phyloP scores from a whole-genome alignment of 176 grass and related monocot species.

The Zea mays region DNA sequence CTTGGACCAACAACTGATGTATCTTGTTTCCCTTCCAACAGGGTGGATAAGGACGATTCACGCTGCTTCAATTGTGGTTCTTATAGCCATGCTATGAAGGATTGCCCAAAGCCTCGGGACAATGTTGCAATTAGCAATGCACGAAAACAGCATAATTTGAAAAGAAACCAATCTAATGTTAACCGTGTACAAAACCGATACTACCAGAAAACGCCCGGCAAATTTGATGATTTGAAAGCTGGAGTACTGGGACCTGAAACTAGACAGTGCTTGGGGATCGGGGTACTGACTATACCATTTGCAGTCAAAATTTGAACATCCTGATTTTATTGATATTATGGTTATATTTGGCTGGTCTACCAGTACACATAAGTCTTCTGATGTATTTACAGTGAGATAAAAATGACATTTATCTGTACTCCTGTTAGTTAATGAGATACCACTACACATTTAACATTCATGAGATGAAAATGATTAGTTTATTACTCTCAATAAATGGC shows the following conservation, averaged over 20 bases:
- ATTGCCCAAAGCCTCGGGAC: slow-evolving; percentile 88
- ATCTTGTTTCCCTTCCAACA: slow-evolving; percentile 40
- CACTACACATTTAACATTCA: not conserved
- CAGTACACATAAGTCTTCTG: slow-evolving; percentile 1
- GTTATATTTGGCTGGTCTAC: slow-evolving; percentile 1
- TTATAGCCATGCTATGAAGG: slow-evolving; percentile 84
- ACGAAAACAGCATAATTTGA: slow-evolving; percentile 70
- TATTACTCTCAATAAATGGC: not conserved
- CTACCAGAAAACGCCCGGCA: slow-evolving; percentile 75
- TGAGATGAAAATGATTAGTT: slow-evolving; percentile 13
- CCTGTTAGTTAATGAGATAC: not conserved
- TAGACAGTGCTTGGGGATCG: slow-evolving; percentile 86
- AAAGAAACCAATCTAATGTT: slow-evolving; percentile 58
- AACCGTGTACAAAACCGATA: slow-evolving; percentile 76
- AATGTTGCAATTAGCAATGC: slow-evolving; percentile 83
- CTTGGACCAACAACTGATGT: slow-evolving; percentile 14
- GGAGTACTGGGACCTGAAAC: slow-evolving; percentile 89
- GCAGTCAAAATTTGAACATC: slow-evolving; percentile 23
- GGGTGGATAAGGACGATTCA: slow-evolving; percentile 66
- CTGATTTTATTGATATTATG: slow-evolving; percentile 22
- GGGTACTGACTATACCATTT: slow-evolving; percentile 55
- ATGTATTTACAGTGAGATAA: slow-evolving; percentile 12
- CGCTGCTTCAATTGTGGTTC: slow-evolving; percentile 99
- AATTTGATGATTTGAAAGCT: slow-evolving; percentile 88
- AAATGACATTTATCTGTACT: slow-evolving; percentile 20